Base-by-base conservation (phyloP, 108 stramenopile genomes). In the Pseudonitzschia multiseries region DNA sequence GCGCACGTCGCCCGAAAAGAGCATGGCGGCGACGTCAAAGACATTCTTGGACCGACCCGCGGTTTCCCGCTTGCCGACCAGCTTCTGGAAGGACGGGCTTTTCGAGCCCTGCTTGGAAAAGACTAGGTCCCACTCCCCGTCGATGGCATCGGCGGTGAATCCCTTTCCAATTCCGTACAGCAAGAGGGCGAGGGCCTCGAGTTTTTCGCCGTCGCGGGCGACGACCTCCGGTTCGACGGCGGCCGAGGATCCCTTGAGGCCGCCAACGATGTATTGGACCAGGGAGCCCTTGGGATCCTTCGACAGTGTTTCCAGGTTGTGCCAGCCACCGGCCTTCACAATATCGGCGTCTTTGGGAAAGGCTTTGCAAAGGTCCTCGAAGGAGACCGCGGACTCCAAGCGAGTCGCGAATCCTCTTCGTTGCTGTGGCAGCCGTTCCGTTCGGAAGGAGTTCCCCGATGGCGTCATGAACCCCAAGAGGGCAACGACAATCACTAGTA, bases 51-150 rank as follows among this genome's bases (percentile, higher is more conserved):
- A 28, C n/a, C 26, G 52, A 20, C 69, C 73, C 8, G 57, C 68
- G 21, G 60, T 71, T 69, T 81, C 73, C 12, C 21, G 32, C 32
- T 53, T 71, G 50, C 67, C 72, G n/a, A 79, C 77, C 4, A 75
- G n/a, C 46, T 85, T 85, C 61, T 85, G 84, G 59, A 82, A 60
- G 31, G 36, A 68, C 22, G 79, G 75, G 61, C 57, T 60, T 31
- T 81, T 79, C 21, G 70, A 70, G 18, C 74, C 77, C 51, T 75
- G 69, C 46, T 56, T 53, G 46, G 57, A 61, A 42, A 77, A 70
- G 26, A 86, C 81, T n/a, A 53, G 15, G 14, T 40, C 46, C 85
- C 85, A 86, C 53, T 79, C 75, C 21, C 85, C 85, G 41, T 83
- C 80, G 8, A 86, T 75, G 22, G 76, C 24, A 32, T 83, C 82